Base-by-base conservation (phyloP, 106 monocot species). In the Dactylorhiza incarnata region DNA sequence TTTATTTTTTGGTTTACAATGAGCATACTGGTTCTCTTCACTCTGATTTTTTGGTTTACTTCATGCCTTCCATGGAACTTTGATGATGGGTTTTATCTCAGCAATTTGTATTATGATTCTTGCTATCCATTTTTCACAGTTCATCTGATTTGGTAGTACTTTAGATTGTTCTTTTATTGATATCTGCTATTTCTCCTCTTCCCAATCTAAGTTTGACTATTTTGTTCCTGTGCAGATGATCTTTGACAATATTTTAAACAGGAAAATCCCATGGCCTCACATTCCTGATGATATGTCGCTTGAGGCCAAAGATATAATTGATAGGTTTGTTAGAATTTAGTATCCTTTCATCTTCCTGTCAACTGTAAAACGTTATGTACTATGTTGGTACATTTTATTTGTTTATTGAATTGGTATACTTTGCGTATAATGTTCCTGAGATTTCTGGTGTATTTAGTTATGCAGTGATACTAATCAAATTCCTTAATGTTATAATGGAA, bases 281-380 rank as follows among this genome's bases (percentile, higher is more conserved):
- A 61, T 90, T 90, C 90, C 90, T 26, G 50, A 62, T 37, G 86
- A 90, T 47, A 87, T 90, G 86, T 90, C 90, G 47, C 78, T 49
- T 73, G 90, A 90, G 16, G 90, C 90, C 59, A 87, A 83, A 78
- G 87, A 87, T 46, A 75, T 90, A 73, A 90, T 90, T 71, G 84
- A 90, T 46, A 90, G 90, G 87, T 90, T 73, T 73, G 80, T 46
- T 46, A n/a, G 16, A 45, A 72, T 11, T 56, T 37, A 59, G 66
- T 13, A 66, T 65, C 12, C 10, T 65, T 62, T 24, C 7, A 65
- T 65, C 25, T 65, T 26, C 2, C 3, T 65, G 4, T 11, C 59
- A 59, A 23, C 3, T 20, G 7, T 65, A 22, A 24, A 37, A 2
- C 1, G 22, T 24, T 65, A 10, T 24, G 22, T 7, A 65, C 26